A percentile compares a stretch with the other conserved stretches of the same genome.
Evolutionary conservation across 2,329 filamentous ascomycete species (phyloP).

Genomic region (Phaeoacremonium minimum): DNA sequence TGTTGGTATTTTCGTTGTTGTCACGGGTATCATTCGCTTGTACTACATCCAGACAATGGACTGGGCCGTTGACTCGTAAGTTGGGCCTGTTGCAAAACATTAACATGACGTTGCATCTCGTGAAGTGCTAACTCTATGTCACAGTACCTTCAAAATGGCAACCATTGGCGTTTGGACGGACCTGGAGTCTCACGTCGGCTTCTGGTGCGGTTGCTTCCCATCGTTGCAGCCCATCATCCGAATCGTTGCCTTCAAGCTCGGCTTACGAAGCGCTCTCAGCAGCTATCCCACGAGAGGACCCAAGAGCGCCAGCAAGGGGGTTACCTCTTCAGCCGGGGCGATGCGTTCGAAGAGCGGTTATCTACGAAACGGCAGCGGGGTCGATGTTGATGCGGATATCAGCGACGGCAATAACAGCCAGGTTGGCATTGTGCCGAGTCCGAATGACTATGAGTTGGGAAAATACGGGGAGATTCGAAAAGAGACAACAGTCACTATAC

Average conservation of each 20-base stretch:
- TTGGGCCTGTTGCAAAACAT: no score
- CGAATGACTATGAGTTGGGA: no score
- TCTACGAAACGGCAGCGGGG: neutral
- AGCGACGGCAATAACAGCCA: neutral
- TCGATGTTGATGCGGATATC: neutral
- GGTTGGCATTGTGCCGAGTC: no score
- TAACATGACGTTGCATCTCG: no score
- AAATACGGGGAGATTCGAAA: no score
- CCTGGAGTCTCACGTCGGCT: conserved; percentile 34
- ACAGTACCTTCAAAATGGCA: conserved; percentile 30
- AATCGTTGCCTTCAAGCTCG: conserved; percentile 19
- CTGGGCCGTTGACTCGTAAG: neutral
- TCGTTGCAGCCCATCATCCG: conserved; percentile 32
- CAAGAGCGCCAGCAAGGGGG: neutral
- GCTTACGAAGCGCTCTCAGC: conserved; percentile 11
- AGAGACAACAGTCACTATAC: no score
- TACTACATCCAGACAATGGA: neutral
- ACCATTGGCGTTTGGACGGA: conserved; percentile 32
- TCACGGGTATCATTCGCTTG: neutral
- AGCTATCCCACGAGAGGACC: conserved; percentile 20
- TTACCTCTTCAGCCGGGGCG: neutral
- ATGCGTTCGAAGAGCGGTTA: neutral
- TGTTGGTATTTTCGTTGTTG: conserved; percentile 18
- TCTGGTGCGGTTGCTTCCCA: conserved; percentile 36
- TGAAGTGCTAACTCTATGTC: neutral